These are phyloP conservation scores for Exophiala oligosperma DNA, from an alignment of 2,329 filamentous ascomycete species.

Conservation along the genomic window DNA sequence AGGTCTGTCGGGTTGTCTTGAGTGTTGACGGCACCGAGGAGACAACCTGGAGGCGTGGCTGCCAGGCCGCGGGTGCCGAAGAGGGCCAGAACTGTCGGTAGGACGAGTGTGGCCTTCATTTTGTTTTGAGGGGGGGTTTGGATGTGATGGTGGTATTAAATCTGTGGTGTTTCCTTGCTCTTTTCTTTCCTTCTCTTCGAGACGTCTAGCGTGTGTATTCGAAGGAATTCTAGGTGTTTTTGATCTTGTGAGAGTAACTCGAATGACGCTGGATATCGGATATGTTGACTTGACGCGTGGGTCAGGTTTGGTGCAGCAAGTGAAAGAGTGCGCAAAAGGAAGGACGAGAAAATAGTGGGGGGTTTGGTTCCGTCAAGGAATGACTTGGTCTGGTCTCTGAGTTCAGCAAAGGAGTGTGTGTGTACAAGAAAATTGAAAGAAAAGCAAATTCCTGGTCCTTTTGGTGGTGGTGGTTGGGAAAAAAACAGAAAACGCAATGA, in stretches of 20 bases:
- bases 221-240: neutral
- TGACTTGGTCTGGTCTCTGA: neutral
- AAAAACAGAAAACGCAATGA: neutral
- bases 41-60: constrained; percentile 50
- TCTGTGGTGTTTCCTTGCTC: too few relatives aligned
- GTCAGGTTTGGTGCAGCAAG: too few relatives aligned
- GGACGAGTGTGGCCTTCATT: constrained; percentile 34
- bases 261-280: too few relatives aligned
- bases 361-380: neutral
- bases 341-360: neutral
- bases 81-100: constrained; percentile 44
- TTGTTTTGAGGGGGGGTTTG: neutral
- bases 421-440: neutral
- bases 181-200: too few relatives aligned
- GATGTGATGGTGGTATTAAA: too few relatives aligned
- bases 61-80: constrained; percentile 43
- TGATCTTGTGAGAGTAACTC: too few relatives aligned
- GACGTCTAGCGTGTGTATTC: too few relatives aligned
- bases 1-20: constrained; percentile 40
- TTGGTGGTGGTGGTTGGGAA: neutral
- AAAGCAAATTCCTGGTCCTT: neutral
- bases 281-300: too few relatives aligned
- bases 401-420: neutral
- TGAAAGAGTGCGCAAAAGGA: too few relatives aligned
- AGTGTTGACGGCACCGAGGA: constrained; percentile 50